Evolutionary conservation across 2,329 filamentous ascomycete species (phyloP).

Genomic region (Basipetospora sp.): DNA sequence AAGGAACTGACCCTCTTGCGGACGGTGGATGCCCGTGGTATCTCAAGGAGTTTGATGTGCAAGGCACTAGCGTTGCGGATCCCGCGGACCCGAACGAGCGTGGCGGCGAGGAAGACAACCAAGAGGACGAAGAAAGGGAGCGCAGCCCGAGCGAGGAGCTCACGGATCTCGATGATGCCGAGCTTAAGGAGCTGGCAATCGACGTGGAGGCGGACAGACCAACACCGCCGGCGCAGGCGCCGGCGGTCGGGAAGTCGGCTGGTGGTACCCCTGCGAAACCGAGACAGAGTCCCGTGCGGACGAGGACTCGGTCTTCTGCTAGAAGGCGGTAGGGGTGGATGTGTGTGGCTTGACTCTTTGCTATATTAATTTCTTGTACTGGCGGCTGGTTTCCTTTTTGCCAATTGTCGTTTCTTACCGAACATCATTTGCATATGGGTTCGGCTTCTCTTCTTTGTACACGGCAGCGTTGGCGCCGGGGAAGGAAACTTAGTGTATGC

Average conservation of each 20-base stretch:
- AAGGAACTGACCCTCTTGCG: conserved; percentile 39
- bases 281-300: neutral
- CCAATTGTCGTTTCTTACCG: too few species aligned
- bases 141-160: conserved; percentile 67
- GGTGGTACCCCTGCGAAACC: neutral
- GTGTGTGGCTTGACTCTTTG: too few species aligned
- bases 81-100: conserved; percentile 18
- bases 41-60: conserved; percentile 61
- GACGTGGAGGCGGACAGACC: conserved; percentile 26
- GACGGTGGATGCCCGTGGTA: conserved; percentile 82
- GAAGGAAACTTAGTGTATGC: neutral
- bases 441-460: neutral
- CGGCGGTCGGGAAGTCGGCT: too few species aligned
- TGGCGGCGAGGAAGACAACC: neutral
- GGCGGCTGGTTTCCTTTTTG: too few species aligned
- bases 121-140: conserved; percentile 36
- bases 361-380: too few species aligned
- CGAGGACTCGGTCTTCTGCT: conserved; percentile 3
- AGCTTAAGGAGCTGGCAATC: conserved; percentile 54
- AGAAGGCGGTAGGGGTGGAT: neutral
- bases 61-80: conserved; percentile 69
- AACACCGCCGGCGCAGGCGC: too few species aligned
- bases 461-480: neutral
- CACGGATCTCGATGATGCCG: conserved; percentile 83
- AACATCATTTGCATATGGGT: too few species aligned